These are phyloP conservation scores for Myrmaecium sp. DNA, from an alignment of 2,329 filamentous ascomycete species.

Conservation along the genomic window DNA sequence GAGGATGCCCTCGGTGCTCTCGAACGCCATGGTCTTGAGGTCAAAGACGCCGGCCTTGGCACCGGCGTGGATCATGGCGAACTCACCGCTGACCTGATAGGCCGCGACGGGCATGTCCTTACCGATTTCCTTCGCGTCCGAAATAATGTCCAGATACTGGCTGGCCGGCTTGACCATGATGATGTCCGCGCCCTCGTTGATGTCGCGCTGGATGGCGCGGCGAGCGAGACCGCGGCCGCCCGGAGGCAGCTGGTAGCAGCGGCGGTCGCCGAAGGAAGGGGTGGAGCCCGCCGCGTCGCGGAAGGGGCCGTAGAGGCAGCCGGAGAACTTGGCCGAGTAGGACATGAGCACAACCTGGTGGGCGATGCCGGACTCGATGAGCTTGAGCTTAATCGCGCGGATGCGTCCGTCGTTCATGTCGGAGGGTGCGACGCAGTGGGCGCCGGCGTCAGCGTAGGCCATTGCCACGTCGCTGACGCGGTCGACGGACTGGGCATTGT, in stretches of 20 bases:
- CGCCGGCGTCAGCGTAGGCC: conserved; percentile 86
- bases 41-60: conserved; percentile 96
- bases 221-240: conserved; percentile 83
- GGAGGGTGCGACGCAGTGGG: conserved; percentile 89
- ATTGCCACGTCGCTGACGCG: conserved; percentile 95
- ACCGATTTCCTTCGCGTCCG: conserved; percentile 87
- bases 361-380: conserved; percentile 86
- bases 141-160: conserved; percentile 94
- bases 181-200: conserved; percentile 85
- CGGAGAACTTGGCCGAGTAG: conserved; percentile 94
- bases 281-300: conserved; percentile 84
- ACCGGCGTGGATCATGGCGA: conserved; percentile 90
- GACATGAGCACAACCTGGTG: conserved; percentile 92
- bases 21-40: conserved; percentile 83
- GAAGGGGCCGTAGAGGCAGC: conserved; percentile 93
- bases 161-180: conserved; percentile 99
- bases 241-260: conserved; percentile 91
- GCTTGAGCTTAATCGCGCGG: conserved; percentile 90
- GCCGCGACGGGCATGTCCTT: conserved; percentile 84
- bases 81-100: conserved; percentile 95
- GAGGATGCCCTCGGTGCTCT: conserved; percentile 84
- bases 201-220: conserved; percentile 77
- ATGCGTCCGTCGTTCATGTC: conserved; percentile 99
- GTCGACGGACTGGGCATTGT: conserved; percentile 86
- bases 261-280: conserved; percentile 83